Evolutionary conservation across 768 basidiomycete species (phyloP).

Genomic region (Kwoniella bestiolae): DNA sequence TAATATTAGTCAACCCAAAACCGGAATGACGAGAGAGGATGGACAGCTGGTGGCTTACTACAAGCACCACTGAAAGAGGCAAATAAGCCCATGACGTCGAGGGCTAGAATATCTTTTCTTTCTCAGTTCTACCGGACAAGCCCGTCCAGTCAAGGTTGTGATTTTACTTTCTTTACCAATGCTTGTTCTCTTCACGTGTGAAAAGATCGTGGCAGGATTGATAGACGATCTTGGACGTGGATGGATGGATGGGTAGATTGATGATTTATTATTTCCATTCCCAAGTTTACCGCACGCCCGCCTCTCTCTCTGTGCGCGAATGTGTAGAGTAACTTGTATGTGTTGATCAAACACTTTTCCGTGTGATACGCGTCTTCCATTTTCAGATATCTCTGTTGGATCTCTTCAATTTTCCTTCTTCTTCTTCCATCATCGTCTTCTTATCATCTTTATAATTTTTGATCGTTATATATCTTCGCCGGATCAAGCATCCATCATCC

Average conservation of each 20-base stretch:
- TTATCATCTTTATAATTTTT: not conserved
- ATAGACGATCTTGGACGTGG: not conserved
- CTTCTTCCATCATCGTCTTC: not conserved
- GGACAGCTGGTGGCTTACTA: conserved; percentile 3
- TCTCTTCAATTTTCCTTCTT: not conserved
- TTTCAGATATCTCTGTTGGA: too few relatives aligned
- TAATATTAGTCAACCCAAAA: too few relatives aligned
- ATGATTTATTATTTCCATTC: not conserved
- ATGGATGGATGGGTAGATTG: not conserved
- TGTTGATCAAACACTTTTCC: not conserved
- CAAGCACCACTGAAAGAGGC: not conserved
- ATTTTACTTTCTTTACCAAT: not conserved
- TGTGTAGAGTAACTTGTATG: not conserved
- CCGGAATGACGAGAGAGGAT: conserved; percentile 13
- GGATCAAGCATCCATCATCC: not conserved
- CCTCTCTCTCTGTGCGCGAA: conserved; percentile 3
- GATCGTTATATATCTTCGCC: not conserved
- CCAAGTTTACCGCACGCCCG: conserved; percentile 7
- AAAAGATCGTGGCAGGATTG: conserved; percentile 4
- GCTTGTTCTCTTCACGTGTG: conserved; percentile 1
- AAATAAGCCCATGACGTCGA: conserved; percentile 9
- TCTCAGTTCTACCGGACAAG: not conserved
- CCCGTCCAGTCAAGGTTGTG: not conserved
- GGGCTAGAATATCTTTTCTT: not conserved
- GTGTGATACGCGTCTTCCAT: not conserved